phyloP scores from a whole-genome alignment of 1,139 yeast genomes.

The Protomyces inouyei region DNA sequence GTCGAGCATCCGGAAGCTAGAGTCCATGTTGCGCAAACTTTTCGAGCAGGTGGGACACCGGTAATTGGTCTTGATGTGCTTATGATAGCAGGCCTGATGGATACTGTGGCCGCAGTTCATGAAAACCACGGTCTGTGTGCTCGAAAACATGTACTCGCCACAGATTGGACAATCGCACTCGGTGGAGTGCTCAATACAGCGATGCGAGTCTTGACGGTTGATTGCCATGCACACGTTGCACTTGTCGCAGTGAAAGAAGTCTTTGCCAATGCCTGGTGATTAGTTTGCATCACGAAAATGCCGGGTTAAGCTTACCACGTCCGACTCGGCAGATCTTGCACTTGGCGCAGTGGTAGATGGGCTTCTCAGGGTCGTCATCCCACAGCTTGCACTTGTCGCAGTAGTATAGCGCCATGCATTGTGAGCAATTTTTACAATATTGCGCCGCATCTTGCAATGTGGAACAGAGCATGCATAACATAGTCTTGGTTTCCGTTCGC shows the following conservation, averaged over 20 bases:
- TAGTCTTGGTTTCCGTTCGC: slow-evolving; percentile 59
- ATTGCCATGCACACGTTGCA: slow-evolving; percentile 82
- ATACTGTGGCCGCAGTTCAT: slow-evolving; percentile 95
- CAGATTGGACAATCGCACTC: slow-evolving; percentile 92
- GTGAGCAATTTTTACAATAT: slow-evolving; percentile 63
- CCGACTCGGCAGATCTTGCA: slow-evolving; percentile 94
- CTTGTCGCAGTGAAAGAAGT: slow-evolving; percentile 37
- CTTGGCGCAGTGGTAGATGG: slow-evolving; percentile 84
- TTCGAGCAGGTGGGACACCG: slow-evolving; percentile 88
- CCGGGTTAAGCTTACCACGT: not conserved
- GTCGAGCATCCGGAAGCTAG: slow-evolving; percentile 78
- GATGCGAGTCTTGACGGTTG: slow-evolving; percentile 68
- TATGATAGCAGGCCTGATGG: slow-evolving; percentile 77
- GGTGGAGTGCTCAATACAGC: slow-evolving; percentile 79
- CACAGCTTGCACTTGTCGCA: slow-evolving; percentile 74
- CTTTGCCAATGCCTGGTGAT: slow-evolving; percentile 38
- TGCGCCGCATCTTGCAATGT: slow-evolving; percentile 70
- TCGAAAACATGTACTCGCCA: slow-evolving; percentile 82
- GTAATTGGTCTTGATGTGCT: slow-evolving; percentile 61
- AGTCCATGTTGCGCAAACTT: slow-evolving; percentile 78
- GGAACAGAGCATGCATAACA: slow-evolving; percentile 75
- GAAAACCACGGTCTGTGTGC: slow-evolving; percentile 78
- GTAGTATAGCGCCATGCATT: slow-evolving; percentile 66
- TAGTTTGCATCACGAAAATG: slow-evolving; percentile 84
- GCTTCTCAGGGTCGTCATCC: slow-evolving; percentile 74